Evolutionary conservation across 2,329 filamentous ascomycete genomes (phyloP).

Genomic region (Colletotrichum sp.): DNA sequence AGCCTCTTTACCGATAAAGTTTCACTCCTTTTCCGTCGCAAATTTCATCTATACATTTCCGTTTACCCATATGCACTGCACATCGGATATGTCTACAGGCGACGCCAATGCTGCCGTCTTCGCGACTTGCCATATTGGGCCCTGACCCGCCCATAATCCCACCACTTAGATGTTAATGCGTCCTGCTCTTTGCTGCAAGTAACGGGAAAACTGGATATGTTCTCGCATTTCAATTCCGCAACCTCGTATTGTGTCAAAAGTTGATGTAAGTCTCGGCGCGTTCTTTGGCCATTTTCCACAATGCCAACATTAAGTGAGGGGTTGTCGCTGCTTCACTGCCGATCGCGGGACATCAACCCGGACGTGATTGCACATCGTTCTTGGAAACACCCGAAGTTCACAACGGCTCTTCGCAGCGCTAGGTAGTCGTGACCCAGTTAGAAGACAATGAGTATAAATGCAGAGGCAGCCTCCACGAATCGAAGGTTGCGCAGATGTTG

Average conservation of each 20-base stretch:
- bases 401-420: accelerated
- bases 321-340: neutral
- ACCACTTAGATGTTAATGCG: neutral
- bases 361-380: neutral
- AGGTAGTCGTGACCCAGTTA: neutral
- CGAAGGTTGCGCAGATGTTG: neutral
- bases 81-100: neutral
- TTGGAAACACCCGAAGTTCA: neutral
- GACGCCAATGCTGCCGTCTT: neutral
- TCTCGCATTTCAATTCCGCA: neutral
- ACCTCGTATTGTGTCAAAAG: neutral
- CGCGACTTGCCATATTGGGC: neutral
- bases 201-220: neutral
- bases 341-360: neutral
- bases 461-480: neutral
- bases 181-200: neutral
- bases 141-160: neutral
- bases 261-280: neutral
- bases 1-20: neutral
- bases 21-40: neutral
- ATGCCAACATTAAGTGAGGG: neutral
- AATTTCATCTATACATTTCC: neutral
- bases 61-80: neutral
- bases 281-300: neutral
- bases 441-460: neutral